Base-by-base conservation (phyloP, 257 asterid species). In the Solanum piurae region DNA sequence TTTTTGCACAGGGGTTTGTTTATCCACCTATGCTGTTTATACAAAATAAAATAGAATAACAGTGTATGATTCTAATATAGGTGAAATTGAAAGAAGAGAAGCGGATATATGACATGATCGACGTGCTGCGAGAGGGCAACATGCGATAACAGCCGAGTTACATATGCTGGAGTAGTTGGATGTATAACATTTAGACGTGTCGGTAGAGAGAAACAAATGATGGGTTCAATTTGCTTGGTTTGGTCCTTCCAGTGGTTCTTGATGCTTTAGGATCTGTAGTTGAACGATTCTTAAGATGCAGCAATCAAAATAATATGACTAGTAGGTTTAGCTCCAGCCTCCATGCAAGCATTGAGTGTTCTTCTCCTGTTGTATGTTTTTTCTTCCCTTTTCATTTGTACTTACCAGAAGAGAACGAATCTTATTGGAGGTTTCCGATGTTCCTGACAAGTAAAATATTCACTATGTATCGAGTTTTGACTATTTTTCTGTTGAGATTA, bases 121-220 rank as follows among this genome's bases (percentile, higher is more conserved):
- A 97, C 66, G 98, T 97, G 75, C 93, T 95, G 87, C 95, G 95
- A 2, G 98, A 95, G 94, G 99, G 99, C 76, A 95, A 92, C 88
- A 95, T 95, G 99, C 90, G 98, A 90, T 97, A 88, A 90, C 88
- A 75, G 37, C 74, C 23, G 74, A 80, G 29, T 80, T 27, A 44
- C 10, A 10, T 80, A 46, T 27, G 68, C 29, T 46, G 68, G 68
- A 0, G 6, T 27, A 14, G 42, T 27, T 46, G 18, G 68, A 29
- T 80, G 85, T 16, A 44, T 46, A 29, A 5, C 68, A 80, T 16
- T 2, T 80, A 46, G 85, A 80, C 40, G 68, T 46, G 9, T 62
- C 29, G 34, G 12, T 46, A 68, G 20, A 27, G 85, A 29, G 68
- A 46, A 80, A 46, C 18, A 3, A 27, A 80, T 18, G 27, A 25